Evolutionary conservation across 73 alveolate species (phyloP), one percentile per base, ranked within the genome.

Genomic region (Paramecium octaurelia): DNA sequence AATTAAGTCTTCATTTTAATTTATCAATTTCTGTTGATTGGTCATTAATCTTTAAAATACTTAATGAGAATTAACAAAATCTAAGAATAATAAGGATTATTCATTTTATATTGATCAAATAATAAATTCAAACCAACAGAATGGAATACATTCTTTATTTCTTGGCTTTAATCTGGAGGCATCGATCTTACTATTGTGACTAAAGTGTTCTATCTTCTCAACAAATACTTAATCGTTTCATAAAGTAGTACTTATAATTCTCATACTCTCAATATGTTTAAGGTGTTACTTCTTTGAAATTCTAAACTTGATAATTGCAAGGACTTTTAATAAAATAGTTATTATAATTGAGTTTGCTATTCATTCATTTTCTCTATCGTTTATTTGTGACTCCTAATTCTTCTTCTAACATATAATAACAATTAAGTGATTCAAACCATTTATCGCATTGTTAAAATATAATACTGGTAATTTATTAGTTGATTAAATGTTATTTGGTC

Each of bases 1-100:
- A 64, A 64, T 64, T 64, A 34, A 64, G 84, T 64, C 84, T 64
- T 64, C 84, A 64, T 64, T 64, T 54, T 64, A 64, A 64, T 64
- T 64, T 64, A 64, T 64, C 84, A 64, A 64, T 64, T 27, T 31
- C 84, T 64, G 21, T 64, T 34, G 46, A 14, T 64, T 10, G 83
- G 24, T 64, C 50, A 54, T 54, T 54, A 54, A 54, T n/a, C 69
- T 54, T 54, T 54, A 54, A 54, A 54, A 54, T 54, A 54, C 69
- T 54, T 18, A 54, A 18, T 54, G 21, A n/a, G 69, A 54, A 54
- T 18, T 16, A 54, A 18, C 35, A 54, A 54, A 54, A 54, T 54
- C 29, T 54, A 54, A 54, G 69, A 54, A 54, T 54, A 54, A 64
- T 64, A 64, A 54, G 7, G 34, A 54, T 16, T 54, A 27, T 54